Conservation (phyloP, 2,329 filamentous ascomycete species). For the Fusarium oligoseptatum region DNA sequence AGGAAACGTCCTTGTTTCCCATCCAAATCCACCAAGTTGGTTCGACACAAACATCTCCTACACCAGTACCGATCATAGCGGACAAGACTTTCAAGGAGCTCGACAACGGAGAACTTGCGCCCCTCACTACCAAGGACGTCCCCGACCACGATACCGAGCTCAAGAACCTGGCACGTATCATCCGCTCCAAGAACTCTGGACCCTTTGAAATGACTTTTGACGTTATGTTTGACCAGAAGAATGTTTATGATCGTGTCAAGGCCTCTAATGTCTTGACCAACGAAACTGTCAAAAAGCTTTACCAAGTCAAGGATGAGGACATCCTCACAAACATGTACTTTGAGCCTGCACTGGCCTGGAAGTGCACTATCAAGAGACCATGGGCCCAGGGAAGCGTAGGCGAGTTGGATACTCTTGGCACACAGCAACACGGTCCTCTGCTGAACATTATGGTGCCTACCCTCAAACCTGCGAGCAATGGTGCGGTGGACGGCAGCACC, state of each 20-base stretch:
- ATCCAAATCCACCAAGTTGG: not conserved
- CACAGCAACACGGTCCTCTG: constrained; percentile 55
- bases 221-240: constrained; percentile 58
- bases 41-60: not conserved
- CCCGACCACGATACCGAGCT: constrained; percentile 30
- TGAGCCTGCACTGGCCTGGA: constrained; percentile 60
- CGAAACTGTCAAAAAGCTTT: constrained; percentile 52
- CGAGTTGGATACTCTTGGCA: constrained; percentile 55
- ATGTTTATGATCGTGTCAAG: constrained; percentile 53
- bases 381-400: constrained; percentile 53
- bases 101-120: not conserved
- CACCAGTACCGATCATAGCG: not conserved
- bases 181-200: constrained; percentile 64
- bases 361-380: constrained; percentile 57
- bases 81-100: not conserved
- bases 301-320: constrained; percentile 44
- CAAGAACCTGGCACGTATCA: constrained; percentile 52
- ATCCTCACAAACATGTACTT: constrained; percentile 55
- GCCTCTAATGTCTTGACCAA: constrained; percentile 51
- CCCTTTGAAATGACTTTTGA: constrained; percentile 66
- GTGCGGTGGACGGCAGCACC: not conserved
- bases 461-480: not conserved
- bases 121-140: constrained; percentile 7
- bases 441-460: constrained; percentile 42
- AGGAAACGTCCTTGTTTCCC: constrained; percentile 15